phyloP scores from a whole-genome alignment of 2,329 filamentous ascomycete genomes.

The Aspergillus pseudoglaucus region DNA sequence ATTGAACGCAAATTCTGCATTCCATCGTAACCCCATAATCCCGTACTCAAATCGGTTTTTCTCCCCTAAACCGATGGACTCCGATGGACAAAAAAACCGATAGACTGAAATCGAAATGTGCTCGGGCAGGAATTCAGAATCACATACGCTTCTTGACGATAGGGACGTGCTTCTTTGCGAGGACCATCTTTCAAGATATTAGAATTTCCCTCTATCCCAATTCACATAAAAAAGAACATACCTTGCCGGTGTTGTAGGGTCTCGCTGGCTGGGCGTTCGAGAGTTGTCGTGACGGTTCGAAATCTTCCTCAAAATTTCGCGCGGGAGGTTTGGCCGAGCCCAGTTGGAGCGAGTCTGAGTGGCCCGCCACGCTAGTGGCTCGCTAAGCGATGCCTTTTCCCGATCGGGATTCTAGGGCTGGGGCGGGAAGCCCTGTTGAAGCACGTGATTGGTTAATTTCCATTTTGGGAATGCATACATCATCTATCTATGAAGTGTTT shows the following conservation, averaged over 20 bases:
- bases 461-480: not conserved
- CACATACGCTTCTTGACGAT: constrained; percentile 99
- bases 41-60: too few species aligned
- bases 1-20: constrained; percentile 4
- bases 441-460: not conserved
- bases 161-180: constrained; percentile 97
- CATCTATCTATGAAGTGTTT: not conserved
- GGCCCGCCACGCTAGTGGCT: constrained; percentile 29
- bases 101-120: not conserved
- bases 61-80: too few species aligned
- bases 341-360: constrained; percentile 17
- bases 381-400: constrained; percentile 22
- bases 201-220: not conserved
- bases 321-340: constrained; percentile 27
- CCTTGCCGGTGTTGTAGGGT: constrained; percentile 40
- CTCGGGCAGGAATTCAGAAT: not conserved
- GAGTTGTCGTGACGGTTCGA: constrained; percentile 37
- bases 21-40: too few species aligned
- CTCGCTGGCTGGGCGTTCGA: constrained; percentile 36
- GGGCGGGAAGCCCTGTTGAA: constrained; percentile 13
- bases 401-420: constrained; percentile 21
- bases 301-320: constrained; percentile 36
- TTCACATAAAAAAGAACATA: constrained; percentile 18
- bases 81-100: not conserved
- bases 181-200: constrained; percentile 64